Conservation (phyloP, 306 rosid species). For the Malus orientalis region DNA sequence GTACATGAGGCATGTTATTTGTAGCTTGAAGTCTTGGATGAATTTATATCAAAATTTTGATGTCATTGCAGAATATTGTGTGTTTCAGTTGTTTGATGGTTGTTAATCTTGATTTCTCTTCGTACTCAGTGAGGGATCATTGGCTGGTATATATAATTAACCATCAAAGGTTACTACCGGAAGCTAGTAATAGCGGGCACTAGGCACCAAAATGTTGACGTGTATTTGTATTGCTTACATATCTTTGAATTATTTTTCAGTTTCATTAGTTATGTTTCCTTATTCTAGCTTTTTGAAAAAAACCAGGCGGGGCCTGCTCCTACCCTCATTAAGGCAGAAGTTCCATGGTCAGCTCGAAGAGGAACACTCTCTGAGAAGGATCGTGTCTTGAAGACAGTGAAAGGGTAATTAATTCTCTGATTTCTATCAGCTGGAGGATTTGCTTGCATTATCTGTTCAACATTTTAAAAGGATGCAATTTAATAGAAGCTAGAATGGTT, state of each 20-base stretch:
- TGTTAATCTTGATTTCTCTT: too few relatives aligned
- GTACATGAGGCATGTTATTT: background rate
- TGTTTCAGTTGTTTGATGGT: too few relatives aligned
- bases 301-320: constrained; percentile 24
- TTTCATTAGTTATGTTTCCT: background rate
- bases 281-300: background rate
- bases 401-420: constrained; percentile 22
- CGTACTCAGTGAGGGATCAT: too few relatives aligned
- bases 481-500: background rate
- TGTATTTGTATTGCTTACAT: background rate
- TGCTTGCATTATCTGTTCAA: background rate
- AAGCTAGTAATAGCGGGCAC: background rate
- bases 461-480: background rate
- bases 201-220: background rate
- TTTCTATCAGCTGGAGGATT: background rate
- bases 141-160: too few relatives aligned
- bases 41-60: background rate
- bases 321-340: constrained; percentile 30
- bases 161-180: background rate
- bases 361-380: constrained; percentile 35
- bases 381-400: constrained; percentile 32
- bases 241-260: background rate
- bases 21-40: too few relatives aligned
- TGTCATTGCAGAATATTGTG: background rate
- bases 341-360: constrained; percentile 38